A percentile compares a stretch with the other conserved stretches of the same genome.
Evolutionary conservation across 345 rosid genomes (phyloP).

Genomic region (Rhodamnia rubescens): DNA sequence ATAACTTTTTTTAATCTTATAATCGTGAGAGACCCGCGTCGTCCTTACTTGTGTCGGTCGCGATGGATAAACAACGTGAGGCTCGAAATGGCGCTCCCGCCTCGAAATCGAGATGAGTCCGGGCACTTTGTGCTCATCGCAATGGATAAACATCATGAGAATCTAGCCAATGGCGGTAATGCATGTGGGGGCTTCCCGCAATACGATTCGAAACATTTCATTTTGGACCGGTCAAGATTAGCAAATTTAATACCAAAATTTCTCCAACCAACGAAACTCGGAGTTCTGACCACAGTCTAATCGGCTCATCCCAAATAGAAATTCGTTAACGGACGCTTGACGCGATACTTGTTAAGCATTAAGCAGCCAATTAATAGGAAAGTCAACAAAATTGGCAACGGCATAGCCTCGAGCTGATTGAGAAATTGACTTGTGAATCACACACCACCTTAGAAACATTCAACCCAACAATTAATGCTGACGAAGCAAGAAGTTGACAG

Average conservation of each 20-base stretch:
- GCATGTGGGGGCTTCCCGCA: not conserved
- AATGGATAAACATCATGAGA: too few species aligned
- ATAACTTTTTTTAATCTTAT: not conserved
- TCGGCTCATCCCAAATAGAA: not conserved
- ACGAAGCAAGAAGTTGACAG: not conserved
- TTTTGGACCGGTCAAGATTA: not conserved
- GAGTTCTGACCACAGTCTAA: not conserved
- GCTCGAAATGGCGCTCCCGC: not conserved
- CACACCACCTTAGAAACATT: not conserved
- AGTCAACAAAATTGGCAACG: not conserved
- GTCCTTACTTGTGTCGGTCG: not conserved
- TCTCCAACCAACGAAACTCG: not conserved
- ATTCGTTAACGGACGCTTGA: not conserved
- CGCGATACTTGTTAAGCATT: not conserved
- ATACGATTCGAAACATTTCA: not conserved
- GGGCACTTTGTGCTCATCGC: too few species aligned
- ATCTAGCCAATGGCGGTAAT: accelerated
- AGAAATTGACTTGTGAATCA: not conserved
- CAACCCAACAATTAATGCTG: not conserved
- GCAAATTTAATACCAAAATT: not conserved
- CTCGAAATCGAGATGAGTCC: not conserved
- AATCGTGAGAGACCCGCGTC: accelerated
- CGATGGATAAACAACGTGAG: accelerated
- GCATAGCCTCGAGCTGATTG: not conserved
- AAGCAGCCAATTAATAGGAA: not conserved